Percentiles rank a stretch among this genome's conserved stretches.
Evolutionary conservation across 164 flowering plant species (phyloP).

Genomic region (Dillenia suffruticosa): DNA sequence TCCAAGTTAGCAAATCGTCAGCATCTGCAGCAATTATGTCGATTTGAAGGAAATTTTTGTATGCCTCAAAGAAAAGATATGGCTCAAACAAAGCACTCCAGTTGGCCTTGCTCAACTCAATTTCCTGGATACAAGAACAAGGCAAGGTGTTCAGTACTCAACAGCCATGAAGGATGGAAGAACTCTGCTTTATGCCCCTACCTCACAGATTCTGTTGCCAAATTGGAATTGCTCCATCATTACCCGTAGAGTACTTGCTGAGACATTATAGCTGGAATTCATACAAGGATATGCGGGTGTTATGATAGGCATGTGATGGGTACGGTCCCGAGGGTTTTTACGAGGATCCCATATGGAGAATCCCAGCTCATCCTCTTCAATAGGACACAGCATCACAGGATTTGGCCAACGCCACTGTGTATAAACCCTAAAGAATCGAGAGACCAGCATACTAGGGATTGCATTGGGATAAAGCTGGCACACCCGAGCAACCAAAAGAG

Average conservation of each 20-base stretch:
- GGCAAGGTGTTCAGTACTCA: background rate
- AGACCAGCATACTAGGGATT: conserved; percentile 46
- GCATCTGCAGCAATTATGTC: conserved; percentile 15
- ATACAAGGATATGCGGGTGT: conserved; percentile 21
- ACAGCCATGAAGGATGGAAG: background rate
- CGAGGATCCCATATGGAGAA: conserved; percentile 20
- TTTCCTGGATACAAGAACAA: conserved; percentile 4
- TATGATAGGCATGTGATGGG: conserved; percentile 18
- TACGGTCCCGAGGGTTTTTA: conserved; percentile 9
- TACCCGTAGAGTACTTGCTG: conserved; percentile 12
- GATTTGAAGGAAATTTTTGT: conserved; percentile 12
- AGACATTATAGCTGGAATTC: conserved; percentile 20
- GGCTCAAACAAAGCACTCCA: conserved; percentile 16
- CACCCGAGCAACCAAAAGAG: conserved; percentile 58
- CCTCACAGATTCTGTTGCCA: conserved; percentile 16
- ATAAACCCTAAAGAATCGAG: conserved; percentile 55
- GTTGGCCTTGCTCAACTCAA: conserved; percentile 10
- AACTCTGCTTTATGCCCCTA: background rate
- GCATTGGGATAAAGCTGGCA: conserved; percentile 65
- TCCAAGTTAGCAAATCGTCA: conserved; percentile 13
- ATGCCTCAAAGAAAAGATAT: conserved; percentile 12
- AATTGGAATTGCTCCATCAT: conserved; percentile 15
- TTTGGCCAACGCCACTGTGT: conserved; percentile 68
- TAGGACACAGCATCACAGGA: conserved; percentile 54
- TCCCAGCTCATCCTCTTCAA: conserved; percentile 16